A percentile compares a stretch with the other conserved stretches of the same genome.
Evolutionary conservation across 2,329 filamentous ascomycete genomes (phyloP).

Genomic region (Colletotrichum magnum): DNA sequence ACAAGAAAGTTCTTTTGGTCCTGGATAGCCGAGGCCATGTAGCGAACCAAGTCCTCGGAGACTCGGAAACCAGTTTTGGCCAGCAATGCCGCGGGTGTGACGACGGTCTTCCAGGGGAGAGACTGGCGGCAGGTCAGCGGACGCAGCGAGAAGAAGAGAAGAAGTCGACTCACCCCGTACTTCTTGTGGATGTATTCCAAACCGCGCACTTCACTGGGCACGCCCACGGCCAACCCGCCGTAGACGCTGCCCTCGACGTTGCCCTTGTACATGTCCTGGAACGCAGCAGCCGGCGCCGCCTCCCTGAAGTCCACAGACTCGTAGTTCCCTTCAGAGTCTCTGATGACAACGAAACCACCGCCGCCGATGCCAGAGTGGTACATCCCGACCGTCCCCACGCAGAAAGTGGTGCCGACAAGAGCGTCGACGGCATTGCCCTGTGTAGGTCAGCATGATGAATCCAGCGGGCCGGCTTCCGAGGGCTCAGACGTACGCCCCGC

Average conservation of each 20-base stretch:
- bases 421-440: conserved; percentile 84
- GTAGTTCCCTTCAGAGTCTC: conserved; percentile 79
- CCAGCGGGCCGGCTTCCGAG: not conserved
- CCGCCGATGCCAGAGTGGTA: conserved; percentile 89
- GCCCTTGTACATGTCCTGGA: conserved; percentile 86
- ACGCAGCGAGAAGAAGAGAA: too few relatives aligned
- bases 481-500: conserved; percentile 58
- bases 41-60: conserved; percentile 79
- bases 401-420: conserved; percentile 80
- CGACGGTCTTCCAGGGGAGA: conserved; percentile 79
- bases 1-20: conserved; percentile 73
- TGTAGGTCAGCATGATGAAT: not conserved
- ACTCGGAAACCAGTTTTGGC: conserved; percentile 83
- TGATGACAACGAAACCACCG: conserved; percentile 90
- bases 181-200: conserved; percentile 82
- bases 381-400: conserved; percentile 82
- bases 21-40: conserved; percentile 71
- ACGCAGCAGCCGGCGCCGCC: conserved; percentile 85
- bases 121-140: conserved; percentile 47
- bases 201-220: conserved; percentile 84
- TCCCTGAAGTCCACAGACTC: conserved; percentile 94
- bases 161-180: conserved; percentile 69
- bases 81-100: conserved; percentile 80
- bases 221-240: conserved; percentile 80
- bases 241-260: conserved; percentile 76